phyloP scores from a whole-genome alignment of 441 rosid genomes.

The Erodium chrysanthum region DNA sequence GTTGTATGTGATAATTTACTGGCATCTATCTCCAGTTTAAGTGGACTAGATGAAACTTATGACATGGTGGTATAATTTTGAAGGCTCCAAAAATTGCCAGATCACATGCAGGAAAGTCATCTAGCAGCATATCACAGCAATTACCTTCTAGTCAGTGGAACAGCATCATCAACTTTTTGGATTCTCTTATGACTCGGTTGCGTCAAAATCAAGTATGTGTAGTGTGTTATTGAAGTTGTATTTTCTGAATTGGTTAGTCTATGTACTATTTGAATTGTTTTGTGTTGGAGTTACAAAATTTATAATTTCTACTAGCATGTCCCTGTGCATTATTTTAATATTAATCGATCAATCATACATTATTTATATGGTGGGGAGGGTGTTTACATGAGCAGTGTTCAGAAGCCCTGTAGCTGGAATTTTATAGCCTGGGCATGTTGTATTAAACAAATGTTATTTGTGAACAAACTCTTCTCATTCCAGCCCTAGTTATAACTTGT shows the following conservation, averaged over 20 bases:
- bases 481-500: background rate
- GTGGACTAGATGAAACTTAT: background rate
- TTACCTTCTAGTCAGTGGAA: slow-evolving; percentile 78
- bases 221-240: slow-evolving; percentile 9
- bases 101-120: slow-evolving; percentile 57
- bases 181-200: slow-evolving; percentile 68
- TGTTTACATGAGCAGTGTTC: background rate
- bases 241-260: background rate
- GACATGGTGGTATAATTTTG: slow-evolving; percentile 8
- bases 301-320: background rate
- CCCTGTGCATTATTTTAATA: no score
- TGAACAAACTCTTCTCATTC: background rate
- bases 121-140: slow-evolving; percentile 56
- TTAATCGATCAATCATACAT: background rate
- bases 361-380: background rate
- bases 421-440: background rate
- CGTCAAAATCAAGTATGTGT: slow-evolving; percentile 73
- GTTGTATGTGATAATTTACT: background rate
- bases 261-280: background rate
- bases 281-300: background rate
- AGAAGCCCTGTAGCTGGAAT: background rate
- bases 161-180: slow-evolving; percentile 80
- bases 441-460: background rate
- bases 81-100: slow-evolving; percentile 85
- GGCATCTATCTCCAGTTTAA: background rate